These are phyloP conservation scores for Pseudocercospora cruenta DNA, from an alignment of 2,329 filamentous ascomycete species.

Conservation along the genomic window DNA sequence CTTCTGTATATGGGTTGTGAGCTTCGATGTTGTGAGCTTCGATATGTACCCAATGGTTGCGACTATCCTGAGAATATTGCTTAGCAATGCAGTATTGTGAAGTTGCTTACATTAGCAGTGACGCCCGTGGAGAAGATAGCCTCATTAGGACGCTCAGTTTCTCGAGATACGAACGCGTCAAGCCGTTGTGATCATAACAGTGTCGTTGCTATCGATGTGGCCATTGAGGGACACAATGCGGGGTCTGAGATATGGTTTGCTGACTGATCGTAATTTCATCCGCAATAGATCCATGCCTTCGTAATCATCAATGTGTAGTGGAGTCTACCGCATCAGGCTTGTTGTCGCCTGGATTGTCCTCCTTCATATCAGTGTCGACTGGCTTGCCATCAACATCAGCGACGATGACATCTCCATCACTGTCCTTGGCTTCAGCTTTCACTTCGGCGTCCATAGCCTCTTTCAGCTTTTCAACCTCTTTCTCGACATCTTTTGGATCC, in stretches of 20 bases:
- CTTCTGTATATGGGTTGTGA: too few relatives aligned
- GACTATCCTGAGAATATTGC: too few relatives aligned
- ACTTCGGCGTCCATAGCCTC: conserved; percentile 24
- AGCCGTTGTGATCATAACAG: background rate
- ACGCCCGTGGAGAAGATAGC: too few relatives aligned
- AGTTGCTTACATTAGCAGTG: too few relatives aligned
- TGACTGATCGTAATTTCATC: background rate
- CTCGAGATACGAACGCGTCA: background rate
- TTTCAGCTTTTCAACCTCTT: conserved; percentile 24
- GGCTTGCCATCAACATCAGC: conserved; percentile 35
- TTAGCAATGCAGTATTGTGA: too few relatives aligned
- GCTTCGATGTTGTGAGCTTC: too few relatives aligned
- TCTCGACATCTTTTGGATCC: conserved; percentile 28
- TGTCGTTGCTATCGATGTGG: background rate
- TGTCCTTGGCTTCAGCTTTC: conserved; percentile 31
- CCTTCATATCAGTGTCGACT: conserved; percentile 18
- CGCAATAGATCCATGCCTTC: background rate
- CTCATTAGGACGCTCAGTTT: too few relatives aligned
- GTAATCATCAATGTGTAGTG: conserved; percentile 11
- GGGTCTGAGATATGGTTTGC: background rate
- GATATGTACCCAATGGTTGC: too few relatives aligned
- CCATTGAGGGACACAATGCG: background rate
- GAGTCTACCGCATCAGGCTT: conserved; percentile 12
- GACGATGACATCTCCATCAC: conserved; percentile 37
- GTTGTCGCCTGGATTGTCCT: conserved; percentile 8